These are phyloP conservation scores for Pseudodiploospora longispora DNA, from an alignment of 2,329 filamentous ascomycete genomes.

Conservation along the genomic window DNA sequence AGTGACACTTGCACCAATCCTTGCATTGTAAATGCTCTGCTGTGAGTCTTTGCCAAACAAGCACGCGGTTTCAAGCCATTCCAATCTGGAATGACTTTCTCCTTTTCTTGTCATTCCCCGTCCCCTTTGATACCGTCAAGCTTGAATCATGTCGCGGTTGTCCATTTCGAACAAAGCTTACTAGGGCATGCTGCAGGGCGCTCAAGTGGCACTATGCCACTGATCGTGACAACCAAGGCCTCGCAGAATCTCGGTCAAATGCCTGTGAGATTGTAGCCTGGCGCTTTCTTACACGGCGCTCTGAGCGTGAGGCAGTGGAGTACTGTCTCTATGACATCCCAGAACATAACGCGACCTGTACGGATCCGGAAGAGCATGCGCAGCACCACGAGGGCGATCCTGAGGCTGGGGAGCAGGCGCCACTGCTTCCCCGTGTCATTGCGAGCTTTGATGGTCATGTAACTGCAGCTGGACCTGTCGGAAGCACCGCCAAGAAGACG, in stretches of 20 bases:
- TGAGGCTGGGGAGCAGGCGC: slow-evolving; percentile 40
- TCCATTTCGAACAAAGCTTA: not conserved
- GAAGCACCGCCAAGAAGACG: slow-evolving; percentile 36
- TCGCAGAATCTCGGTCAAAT: slow-evolving; percentile 61
- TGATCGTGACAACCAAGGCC: slow-evolving; percentile 53
- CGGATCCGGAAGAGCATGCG: slow-evolving; percentile 4
- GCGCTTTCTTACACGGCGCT: slow-evolving; percentile 64
- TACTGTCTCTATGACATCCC: slow-evolving; percentile 68
- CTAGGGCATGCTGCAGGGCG: slow-evolving; percentile 40
- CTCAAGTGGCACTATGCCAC: slow-evolving; percentile 67
- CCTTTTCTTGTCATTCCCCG: not conserved
- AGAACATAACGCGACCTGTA: slow-evolving; percentile 20
- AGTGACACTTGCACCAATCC: slow-evolving; percentile 56
- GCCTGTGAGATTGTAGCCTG: slow-evolving; percentile 77
- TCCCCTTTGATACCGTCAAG: not conserved
- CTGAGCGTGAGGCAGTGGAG: slow-evolving; percentile 65
- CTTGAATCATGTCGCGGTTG: not conserved
- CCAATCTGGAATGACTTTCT: not conserved
- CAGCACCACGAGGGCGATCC: slow-evolving; percentile 19
- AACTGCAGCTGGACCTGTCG: slow-evolving; percentile 19
- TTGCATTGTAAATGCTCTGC: slow-evolving; percentile 61
- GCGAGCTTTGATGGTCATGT: slow-evolving; percentile 15
- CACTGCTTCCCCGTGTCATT: slow-evolving; percentile 34
- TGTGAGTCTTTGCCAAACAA: slow-evolving; percentile 42
- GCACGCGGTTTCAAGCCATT: not conserved